Percentiles rank a stretch among this genome's conserved stretches.
These are phyloP conservation scores for Lathyrus tuberosus DNA, from an alignment of 306 rosid genomes.

Conservation along the genomic window DNA sequence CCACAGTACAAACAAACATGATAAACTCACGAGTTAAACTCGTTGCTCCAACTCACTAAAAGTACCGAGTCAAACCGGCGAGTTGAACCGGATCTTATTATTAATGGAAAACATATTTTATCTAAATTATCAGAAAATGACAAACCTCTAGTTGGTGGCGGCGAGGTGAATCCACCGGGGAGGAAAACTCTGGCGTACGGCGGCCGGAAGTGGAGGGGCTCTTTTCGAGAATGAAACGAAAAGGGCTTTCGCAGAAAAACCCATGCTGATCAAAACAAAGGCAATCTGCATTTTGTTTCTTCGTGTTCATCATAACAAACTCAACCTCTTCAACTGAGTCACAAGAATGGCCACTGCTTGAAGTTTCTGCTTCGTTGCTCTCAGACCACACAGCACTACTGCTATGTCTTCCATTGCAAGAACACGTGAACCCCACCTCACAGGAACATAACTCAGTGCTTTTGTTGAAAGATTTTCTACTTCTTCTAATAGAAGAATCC, in stretches of 20 bases:
- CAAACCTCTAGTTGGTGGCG: slow-evolving; percentile 65
- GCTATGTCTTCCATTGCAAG: slow-evolving; percentile 53
- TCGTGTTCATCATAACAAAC: slow-evolving; percentile 36
- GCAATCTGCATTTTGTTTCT: slow-evolving; percentile 17
- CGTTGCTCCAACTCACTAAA: slow-evolving; percentile 37
- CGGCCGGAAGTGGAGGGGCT: slow-evolving; percentile 50
- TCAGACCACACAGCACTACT: slow-evolving; percentile 68
- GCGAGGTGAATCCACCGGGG: slow-evolving; percentile 62
- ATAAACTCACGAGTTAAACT: slow-evolving; percentile 45
- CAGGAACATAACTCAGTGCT: not conserved
- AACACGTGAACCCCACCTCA: slow-evolving; percentile 41
- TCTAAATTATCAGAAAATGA: slow-evolving; percentile 1
- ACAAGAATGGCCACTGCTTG: slow-evolving; percentile 41
- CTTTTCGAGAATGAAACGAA: slow-evolving; percentile 60
- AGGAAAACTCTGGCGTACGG: slow-evolving; percentile 68
- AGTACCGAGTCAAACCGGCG: slow-evolving; percentile 18
- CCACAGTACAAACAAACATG: slow-evolving; percentile 22
- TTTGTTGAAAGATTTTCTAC: not conserved
- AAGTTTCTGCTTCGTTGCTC: slow-evolving; percentile 59
- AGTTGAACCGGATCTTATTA: too few species aligned
- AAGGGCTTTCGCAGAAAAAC: slow-evolving; percentile 67
- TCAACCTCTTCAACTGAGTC: slow-evolving; percentile 45
- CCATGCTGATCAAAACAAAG: slow-evolving; percentile 38
- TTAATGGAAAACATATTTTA: too few species aligned
- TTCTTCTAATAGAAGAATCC: slow-evolving; percentile 50